Evolutionary conservation across 768 basidiomycete genomes (phyloP).

Genomic region (Xerocomellus dryophilus): DNA sequence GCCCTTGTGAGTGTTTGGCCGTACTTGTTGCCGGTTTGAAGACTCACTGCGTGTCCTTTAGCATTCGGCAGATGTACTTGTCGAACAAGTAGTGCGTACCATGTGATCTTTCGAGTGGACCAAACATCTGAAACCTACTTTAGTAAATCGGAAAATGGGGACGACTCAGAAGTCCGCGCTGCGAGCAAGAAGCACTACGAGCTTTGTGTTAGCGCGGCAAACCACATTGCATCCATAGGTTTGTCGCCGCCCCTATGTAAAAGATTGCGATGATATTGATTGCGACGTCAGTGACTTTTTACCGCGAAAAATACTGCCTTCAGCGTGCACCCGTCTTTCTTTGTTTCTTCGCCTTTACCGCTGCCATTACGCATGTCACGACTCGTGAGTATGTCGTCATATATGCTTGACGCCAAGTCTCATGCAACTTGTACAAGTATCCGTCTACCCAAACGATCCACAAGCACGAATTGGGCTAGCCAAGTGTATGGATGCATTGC

Average conservation of each 20-base stretch:
- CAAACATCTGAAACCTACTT: not conserved
- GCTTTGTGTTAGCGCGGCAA: conserved; percentile 73
- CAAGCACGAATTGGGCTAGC: conserved; percentile 62
- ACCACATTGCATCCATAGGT: conserved; percentile 73
- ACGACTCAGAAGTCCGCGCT: conserved; percentile 53
- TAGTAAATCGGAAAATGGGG: conserved; percentile 39
- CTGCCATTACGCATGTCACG: conserved; percentile 75
- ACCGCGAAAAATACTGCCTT: conserved; percentile 60
- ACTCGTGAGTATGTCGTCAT: conserved; percentile 47
- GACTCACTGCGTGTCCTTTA: conserved; percentile 9
- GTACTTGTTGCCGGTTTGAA: not conserved
- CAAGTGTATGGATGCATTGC: conserved; percentile 65
- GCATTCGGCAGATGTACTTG: conserved; percentile 28
- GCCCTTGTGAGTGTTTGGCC: conserved; percentile 58
- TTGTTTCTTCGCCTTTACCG: conserved; percentile 78
- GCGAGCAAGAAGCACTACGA: conserved; percentile 65
- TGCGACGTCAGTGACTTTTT: conserved; percentile 45
- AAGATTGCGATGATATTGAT: not conserved
- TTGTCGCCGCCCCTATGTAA: conserved; percentile 8
- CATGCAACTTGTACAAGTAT: conserved; percentile 42
- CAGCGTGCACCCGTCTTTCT: conserved; percentile 65
- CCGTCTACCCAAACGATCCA: conserved; percentile 61
- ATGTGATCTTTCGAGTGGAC: not conserved
- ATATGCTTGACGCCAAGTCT: not conserved
- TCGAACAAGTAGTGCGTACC: conserved; percentile 39